Evolutionary conservation across 805 yeast species (phyloP).

Genomic region (Brettanomyces nanus): DNA sequence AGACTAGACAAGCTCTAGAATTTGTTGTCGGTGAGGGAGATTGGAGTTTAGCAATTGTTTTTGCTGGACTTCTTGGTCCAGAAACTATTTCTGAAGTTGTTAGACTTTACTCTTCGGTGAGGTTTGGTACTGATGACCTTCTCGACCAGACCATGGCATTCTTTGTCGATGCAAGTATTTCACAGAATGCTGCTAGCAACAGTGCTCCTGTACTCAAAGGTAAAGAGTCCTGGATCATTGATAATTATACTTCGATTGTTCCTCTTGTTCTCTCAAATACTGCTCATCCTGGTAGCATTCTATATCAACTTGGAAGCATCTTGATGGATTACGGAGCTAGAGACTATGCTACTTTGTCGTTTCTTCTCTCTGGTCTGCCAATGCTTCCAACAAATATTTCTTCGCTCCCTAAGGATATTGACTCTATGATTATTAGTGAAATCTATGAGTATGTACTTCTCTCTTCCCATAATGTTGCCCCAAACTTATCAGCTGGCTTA

Average conservation of each 20-base stretch:
- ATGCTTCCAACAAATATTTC: constrained; percentile 15
- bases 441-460: constrained; percentile 51
- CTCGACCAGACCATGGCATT: constrained; percentile 22
- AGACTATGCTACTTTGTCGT: constrained; percentile 33
- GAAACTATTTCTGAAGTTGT: constrained; percentile 40
- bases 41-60: constrained; percentile 69
- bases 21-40: constrained; percentile 55
- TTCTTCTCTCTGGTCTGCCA: constrained; percentile 24
- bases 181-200: constrained; percentile 9
- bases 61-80: constrained; percentile 59
- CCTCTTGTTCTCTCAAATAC: constrained; percentile 24
- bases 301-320: constrained; percentile 28
- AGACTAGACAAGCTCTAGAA: constrained; percentile 56
- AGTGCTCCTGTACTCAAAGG: constrained; percentile 17
- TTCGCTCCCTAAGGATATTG: constrained; percentile 26
- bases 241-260: constrained; percentile 21
- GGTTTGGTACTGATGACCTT: constrained; percentile 14
- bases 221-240: constrained; percentile 18
- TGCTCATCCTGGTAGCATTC: constrained; percentile 14
- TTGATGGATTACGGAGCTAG: constrained; percentile 28
- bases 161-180: constrained; percentile 17
- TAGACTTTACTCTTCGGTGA: constrained; percentile 22
- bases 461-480: constrained; percentile 26
- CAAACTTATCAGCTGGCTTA: constrained; percentile 24
- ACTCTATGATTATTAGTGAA: constrained; percentile 52